A percentile compares a stretch with the other conserved stretches of the same genome.
These are phyloP conservation scores for Rhizopogon roseolus DNA, from an alignment of 768 basidiomycete species.

Conservation along the genomic window DNA sequence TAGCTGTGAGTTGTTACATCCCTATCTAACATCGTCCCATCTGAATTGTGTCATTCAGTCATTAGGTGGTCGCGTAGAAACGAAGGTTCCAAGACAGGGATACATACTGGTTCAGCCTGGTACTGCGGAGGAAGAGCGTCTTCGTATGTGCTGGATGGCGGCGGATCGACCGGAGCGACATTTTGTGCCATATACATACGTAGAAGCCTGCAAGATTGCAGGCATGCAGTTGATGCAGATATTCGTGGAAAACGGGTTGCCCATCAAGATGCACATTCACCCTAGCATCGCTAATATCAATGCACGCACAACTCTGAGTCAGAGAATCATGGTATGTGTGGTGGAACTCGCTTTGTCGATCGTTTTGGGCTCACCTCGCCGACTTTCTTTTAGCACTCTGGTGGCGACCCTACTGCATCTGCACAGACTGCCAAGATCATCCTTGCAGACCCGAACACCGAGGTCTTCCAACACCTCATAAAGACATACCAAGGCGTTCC, in stretches of 20 bases:
- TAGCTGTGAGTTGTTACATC: slow-evolving; percentile 43
- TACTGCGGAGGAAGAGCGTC: slow-evolving; percentile 68
- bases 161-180: slow-evolving; percentile 67
- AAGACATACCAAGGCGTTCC: slow-evolving; percentile 66
- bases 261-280: slow-evolving; percentile 78
- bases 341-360: background rate
- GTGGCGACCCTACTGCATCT: slow-evolving; percentile 70
- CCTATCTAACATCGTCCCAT: slow-evolving; percentile 2
- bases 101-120: slow-evolving; percentile 68
- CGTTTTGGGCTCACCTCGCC: background rate
- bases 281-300: slow-evolving; percentile 77
- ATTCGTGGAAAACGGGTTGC: slow-evolving; percentile 58
- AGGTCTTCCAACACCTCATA: slow-evolving; percentile 69
- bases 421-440: slow-evolving; percentile 71
- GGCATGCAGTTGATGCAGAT: slow-evolving; percentile 73
- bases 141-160: slow-evolving; percentile 69
- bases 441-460: slow-evolving; percentile 75
- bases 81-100: slow-evolving; percentile 73
- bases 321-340: slow-evolving; percentile 61
- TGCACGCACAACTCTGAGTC: slow-evolving; percentile 58
- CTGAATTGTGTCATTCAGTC: slow-evolving; percentile 34
- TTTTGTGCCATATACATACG: slow-evolving; percentile 78
- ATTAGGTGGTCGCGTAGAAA: slow-evolving; percentile 72
- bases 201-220: slow-evolving; percentile 81
- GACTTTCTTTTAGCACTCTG: slow-evolving; percentile 55